Conservation (phyloP, 768 basidiomycete species). For the Lanmaoa rubissima region DNA sequence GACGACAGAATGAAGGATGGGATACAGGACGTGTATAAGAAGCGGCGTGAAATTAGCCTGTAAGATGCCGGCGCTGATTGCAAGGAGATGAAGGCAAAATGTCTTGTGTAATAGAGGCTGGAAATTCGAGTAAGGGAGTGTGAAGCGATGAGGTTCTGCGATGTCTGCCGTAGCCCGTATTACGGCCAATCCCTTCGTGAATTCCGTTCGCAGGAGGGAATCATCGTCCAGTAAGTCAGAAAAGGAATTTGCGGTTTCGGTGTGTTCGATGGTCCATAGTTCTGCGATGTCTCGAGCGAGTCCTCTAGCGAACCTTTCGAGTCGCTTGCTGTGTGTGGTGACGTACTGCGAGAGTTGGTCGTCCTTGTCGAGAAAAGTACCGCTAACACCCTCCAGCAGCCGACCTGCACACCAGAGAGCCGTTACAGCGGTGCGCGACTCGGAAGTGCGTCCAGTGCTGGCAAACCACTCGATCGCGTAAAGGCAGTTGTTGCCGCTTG, state of each 20-base stretch:
- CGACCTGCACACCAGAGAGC: constrained; percentile 85
- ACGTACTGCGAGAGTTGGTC: constrained; percentile 3
- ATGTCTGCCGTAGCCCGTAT: constrained; percentile 60
- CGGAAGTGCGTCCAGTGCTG: constrained; percentile 46
- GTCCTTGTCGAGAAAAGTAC: constrained; percentile 40
- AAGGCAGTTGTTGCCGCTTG: constrained; percentile 65
- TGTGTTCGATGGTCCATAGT: constrained; percentile 59
- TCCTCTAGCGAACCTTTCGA: constrained; percentile 64
- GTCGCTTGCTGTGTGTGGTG: constrained; percentile 39
- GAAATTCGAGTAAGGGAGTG: constrained; percentile 27
- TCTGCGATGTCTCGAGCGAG: constrained; percentile 65
- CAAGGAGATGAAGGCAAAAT: constrained; percentile 71
- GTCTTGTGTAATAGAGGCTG: constrained; percentile 70
- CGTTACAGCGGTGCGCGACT: constrained; percentile 49
- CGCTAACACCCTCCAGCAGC: constrained; percentile 69
- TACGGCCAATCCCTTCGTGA: constrained; percentile 61
- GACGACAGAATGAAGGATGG: constrained; percentile 80
- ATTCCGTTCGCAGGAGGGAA: constrained; percentile 50
- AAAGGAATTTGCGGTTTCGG: constrained; percentile 23
- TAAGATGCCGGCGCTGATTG: constrained; percentile 68
- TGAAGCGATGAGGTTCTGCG: constrained; percentile 31
- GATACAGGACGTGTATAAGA: constrained; percentile 80
- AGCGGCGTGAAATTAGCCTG: constrained; percentile 68
- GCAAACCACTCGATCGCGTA: constrained; percentile 85
- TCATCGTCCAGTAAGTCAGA: constrained; percentile 27